Base-by-base conservation (phyloP, 2,329 filamentous ascomycete species). In the Aureobasidium melanogenum region DNA sequence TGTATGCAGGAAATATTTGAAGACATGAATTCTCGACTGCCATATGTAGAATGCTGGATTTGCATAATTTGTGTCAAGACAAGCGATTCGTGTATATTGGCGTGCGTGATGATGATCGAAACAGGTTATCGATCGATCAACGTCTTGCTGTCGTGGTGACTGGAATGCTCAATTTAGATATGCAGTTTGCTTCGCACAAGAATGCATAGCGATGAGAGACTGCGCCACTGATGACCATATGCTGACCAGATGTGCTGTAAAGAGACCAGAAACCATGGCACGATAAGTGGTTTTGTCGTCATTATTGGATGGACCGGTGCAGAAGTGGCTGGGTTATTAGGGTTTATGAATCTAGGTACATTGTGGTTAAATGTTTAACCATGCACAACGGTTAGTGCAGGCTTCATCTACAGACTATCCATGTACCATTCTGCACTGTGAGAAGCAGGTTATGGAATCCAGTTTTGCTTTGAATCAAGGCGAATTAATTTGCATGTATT, bases 91-190 rank as follows among this genome's bases (percentile, higher is more conserved):
- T 41, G 6, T 22, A 9, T 12, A 15, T 5, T 26, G 50, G 14
- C 43, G 28, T n/a, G 46, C 12, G 22, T 54, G 22, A 22, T 54
- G n/a, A 43, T 32, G 26, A 56, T 56, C 52, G 52, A 56, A 56
- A 34, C 52, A 34, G 19, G n/a, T 34, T 43, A 56, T 44, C 52
- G 39, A 56, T 44, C 52, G 39, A 56, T 44, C 52, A 56, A 56
- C 52, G 52, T 44, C 52, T 58, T 38, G 54, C 54, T 58, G 54
- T 47, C 54, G 54, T 58, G 54, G 54, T 47, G 54, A 58, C 22
- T 58, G 41, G 43, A 58, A 58, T 58, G 54, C 54, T 58, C 41
- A 12, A 56, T 56, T 26, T 44, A 26, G 28, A 56, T 28, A 43
- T 30, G 52, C 28, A 34, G 22, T 43, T 22, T 56, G 52, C 26